A percentile compares a stretch with the other conserved stretches of the same genome.
These are phyloP conservation scores for Pseudogymnoascus sp. DNA, from an alignment of 2,329 filamentous ascomycete species.

Conservation along the genomic window DNA sequence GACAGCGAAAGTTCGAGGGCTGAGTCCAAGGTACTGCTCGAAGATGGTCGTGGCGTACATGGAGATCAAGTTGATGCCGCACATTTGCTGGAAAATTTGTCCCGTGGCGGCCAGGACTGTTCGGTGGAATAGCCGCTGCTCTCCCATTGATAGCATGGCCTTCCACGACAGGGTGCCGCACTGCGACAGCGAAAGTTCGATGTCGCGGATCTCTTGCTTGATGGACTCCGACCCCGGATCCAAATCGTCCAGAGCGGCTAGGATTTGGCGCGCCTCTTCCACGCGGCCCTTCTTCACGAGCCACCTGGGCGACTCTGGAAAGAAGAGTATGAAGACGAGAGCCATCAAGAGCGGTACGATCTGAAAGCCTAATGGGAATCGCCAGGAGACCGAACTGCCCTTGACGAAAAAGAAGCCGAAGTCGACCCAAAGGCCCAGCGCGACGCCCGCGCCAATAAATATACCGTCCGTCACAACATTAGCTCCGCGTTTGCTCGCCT, in stretches of 20 bases:
- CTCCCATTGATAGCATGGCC: background rate
- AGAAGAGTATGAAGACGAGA: background rate
- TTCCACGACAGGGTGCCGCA: background rate
- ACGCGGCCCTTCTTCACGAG: conserved; percentile 4
- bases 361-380: conserved; percentile 51
- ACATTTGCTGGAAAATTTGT: conserved; percentile 40
- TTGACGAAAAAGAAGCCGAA: conserved; percentile 44
- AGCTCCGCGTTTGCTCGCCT: conserved; percentile 46
- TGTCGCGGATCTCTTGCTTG: background rate
- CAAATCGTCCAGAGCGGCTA: background rate
- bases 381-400: conserved; percentile 40
- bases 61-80: conserved; percentile 30
- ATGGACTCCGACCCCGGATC: conserved; percentile 5
- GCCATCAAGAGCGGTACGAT: conserved; percentile 51
- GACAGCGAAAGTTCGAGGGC: background rate
- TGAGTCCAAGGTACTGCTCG: background rate
- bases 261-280: conserved; percentile 5
- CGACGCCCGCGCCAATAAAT: conserved; percentile 46
- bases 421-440: conserved; percentile 52
- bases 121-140: background rate
- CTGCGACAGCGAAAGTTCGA: background rate
- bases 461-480: conserved; percentile 51
- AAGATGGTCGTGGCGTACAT: conserved; percentile 6
- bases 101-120: background rate
- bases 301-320: conserved; percentile 11